phyloP scores from a whole-genome alignment of 495 filamentous ascomycete genomes.

The Trypethelium eluteriae region DNA sequence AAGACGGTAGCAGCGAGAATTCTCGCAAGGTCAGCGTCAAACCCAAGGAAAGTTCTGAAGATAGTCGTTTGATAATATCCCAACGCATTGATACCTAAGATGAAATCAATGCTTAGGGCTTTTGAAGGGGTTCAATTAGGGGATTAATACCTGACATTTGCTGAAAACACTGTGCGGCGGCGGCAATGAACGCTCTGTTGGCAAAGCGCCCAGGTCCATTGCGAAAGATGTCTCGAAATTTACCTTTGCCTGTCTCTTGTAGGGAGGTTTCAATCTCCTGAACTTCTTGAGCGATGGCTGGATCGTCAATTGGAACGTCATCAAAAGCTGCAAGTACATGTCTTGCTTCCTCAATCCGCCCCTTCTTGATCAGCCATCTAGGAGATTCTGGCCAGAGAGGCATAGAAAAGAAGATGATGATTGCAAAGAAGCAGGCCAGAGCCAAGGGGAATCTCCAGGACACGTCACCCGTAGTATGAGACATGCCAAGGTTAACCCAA shows the following conservation, averaged over 20 bases:
- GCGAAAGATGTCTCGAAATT: constrained; percentile 24
- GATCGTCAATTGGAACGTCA: constrained; percentile 15
- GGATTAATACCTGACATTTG: constrained; percentile 19
- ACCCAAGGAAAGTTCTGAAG: constrained; percentile 29
- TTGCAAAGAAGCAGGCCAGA: constrained; percentile 13
- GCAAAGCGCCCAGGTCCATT: constrained; percentile 22
- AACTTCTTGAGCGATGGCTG: constrained; percentile 13
- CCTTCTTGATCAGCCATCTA: constrained; percentile 17
- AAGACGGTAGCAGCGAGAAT: constrained; percentile 28
- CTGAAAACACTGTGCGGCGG: constrained; percentile 26
- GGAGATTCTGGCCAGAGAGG: constrained; percentile 18
- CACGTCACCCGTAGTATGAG: constrained; percentile 17
- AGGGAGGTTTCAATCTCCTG: constrained; percentile 16
- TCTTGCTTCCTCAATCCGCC: constrained; percentile 17
- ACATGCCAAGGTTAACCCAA: constrained; percentile 22
- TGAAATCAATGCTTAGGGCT: too few species aligned
- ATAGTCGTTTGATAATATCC: constrained; percentile 30
- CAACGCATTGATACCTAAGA: constrained; percentile 15
- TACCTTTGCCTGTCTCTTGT: constrained; percentile 19
- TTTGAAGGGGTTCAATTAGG: too few species aligned
- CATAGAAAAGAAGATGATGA: constrained; percentile 18
- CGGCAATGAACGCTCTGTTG: constrained; percentile 29
- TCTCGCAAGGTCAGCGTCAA: constrained; percentile 18
- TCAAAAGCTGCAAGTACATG: constrained; percentile 19
- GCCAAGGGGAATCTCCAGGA: constrained; percentile 23